These are phyloP conservation scores for Juglanconis juglandina DNA, from an alignment of 2,329 filamentous ascomycete species.

Conservation along the genomic window DNA sequence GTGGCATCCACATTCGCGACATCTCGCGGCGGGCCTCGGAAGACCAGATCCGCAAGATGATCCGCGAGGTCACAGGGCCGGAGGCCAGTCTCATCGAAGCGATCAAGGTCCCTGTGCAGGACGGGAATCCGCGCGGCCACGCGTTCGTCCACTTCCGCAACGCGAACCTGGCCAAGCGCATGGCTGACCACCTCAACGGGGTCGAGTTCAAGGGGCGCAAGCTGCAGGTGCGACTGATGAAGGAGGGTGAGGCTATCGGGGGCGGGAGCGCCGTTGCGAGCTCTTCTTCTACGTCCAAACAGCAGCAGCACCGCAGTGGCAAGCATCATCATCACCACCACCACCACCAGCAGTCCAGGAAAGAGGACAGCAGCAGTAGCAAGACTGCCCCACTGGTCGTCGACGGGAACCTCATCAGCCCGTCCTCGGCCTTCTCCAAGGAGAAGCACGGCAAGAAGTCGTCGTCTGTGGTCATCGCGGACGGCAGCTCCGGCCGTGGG, in stretches of 20 bases:
- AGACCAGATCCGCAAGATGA: constrained; percentile 16
- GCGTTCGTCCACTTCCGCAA: constrained; percentile 14
- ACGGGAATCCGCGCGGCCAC: constrained; percentile 11
- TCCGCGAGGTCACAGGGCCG: constrained; percentile 11
- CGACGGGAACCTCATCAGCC: neutral
- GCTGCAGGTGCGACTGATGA: constrained; percentile 16
- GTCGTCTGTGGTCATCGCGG: constrained; percentile 14
- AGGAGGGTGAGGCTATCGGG: constrained; percentile 15
- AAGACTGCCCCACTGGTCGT: constrained; percentile 8
- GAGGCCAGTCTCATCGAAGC: constrained; percentile 12
- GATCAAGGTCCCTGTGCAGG: constrained; percentile 12
- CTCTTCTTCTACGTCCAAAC: neutral
- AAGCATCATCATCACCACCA: constrained; percentile 1
- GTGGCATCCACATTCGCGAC: constrained; percentile 17
- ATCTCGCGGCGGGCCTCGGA: constrained; percentile 14
- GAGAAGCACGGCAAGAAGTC: constrained; percentile 14
- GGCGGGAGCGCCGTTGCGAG: neutral
- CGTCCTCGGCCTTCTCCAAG: constrained; percentile 1
- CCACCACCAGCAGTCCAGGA: constrained; percentile 3
- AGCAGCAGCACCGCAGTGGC: neutral
- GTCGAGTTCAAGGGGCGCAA: constrained; percentile 15
- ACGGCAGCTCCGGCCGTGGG: constrained; percentile 14
- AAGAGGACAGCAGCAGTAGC: constrained; percentile 3
- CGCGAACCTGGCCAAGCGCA: constrained; percentile 10
- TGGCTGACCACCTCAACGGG: constrained; percentile 12